Evolutionary conservation across 192 early-diverging fungal genomes (phyloP), one percentile per base, ranked within the genome.

Genomic region (Pilobolus umbonatus): DNA sequence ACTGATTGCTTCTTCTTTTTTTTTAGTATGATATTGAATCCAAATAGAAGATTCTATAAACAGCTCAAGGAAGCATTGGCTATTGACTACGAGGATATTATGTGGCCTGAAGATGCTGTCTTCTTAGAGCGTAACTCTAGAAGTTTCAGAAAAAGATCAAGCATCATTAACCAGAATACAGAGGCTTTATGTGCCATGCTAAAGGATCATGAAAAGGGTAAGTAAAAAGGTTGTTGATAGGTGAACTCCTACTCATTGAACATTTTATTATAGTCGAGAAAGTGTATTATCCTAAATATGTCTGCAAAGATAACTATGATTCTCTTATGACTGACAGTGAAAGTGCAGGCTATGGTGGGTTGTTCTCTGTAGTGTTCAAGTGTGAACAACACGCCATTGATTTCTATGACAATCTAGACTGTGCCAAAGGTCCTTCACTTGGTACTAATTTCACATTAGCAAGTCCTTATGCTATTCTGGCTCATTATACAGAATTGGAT

Each of bases 381-480:
- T 68, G 72, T n/a, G 66, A 81, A 26, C 69, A 78, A 31, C 61
- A 60, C 1, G 81, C 80, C 0, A 72, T 88, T 0, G 60, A 67
- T 48, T 96, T 98, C 72, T 98, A 86, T 75, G 92, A 98, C 70
- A 60, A 70, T 5, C 60, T 98, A 38, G 70, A 71, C 3, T 83
- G 89, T 64, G 88, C 87, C 61, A 98, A 98, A 64, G 96, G 96
- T 1, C 96, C 96, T 15, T 94, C 92, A 3, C 75, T 98, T 21
- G 96, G 96, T 1, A 98, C 96, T 26, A 98, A 94, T 76, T 98
- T 98, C 57, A 98, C 96, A 15, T 76, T 98, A 46, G 90, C 85
- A 3, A 89, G 88, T 57, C 94, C 96, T 2, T 98, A 98, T 64
- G 92, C 94, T 0, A 89, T 98, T 19, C 62, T 98, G n/a, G 96